Percentiles rank a stretch among this genome's conserved stretches.
phyloP scores from a whole-genome alignment of 31 red algal species.

The Endocladia muricata region DNA sequence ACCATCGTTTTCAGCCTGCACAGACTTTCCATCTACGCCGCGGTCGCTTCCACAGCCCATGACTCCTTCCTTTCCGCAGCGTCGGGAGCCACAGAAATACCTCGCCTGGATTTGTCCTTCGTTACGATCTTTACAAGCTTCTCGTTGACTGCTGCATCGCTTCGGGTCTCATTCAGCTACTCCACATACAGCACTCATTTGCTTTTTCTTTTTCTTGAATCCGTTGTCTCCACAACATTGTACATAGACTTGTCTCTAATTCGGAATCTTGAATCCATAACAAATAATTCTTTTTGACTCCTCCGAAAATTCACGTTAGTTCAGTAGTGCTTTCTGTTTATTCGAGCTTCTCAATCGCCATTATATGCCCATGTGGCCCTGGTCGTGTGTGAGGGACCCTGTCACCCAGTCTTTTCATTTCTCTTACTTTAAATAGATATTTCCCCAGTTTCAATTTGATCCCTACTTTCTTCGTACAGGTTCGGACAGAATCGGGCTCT shows the following conservation, averaged over 20 bases:
- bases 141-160: background rate
- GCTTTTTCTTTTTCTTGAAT: background rate
- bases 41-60: background rate
- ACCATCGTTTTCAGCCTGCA: background rate
- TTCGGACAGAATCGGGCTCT: background rate
- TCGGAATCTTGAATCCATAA: background rate
- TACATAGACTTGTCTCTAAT: background rate
- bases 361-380: background rate
- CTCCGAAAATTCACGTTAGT: background rate
- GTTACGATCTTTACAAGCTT: background rate
- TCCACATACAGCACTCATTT: background rate
- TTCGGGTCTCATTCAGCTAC: conserved; percentile 3
- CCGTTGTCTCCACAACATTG: background rate
- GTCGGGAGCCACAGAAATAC: background rate
- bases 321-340: background rate
- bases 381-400: background rate
- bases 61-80: background rate
- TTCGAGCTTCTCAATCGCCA: background rate
- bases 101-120: background rate
- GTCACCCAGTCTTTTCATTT: background rate
- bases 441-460: background rate
- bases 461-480: background rate
- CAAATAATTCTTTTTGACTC: background rate
- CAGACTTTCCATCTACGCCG: background rate
- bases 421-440: background rate